These are phyloP conservation scores for Pythium rishiriense DNA, from an alignment of 352 stramenopile genomes.

Conservation along the genomic window DNA sequence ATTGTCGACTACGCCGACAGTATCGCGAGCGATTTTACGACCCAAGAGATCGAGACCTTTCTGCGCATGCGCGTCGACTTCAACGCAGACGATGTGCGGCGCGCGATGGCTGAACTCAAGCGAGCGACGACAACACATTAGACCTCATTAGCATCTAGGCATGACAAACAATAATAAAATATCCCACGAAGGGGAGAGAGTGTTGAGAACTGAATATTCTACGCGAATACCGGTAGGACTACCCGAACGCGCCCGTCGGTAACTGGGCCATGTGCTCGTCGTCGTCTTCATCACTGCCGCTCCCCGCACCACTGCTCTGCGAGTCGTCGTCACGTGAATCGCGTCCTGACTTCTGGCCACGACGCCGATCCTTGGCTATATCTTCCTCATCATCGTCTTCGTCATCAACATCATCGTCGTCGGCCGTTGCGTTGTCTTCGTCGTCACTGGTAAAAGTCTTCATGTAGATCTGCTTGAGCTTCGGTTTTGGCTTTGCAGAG, in stretches of 20 bases:
- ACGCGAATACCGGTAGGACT: background rate
- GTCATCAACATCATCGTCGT: constrained; percentile 12
- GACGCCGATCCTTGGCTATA: background rate
- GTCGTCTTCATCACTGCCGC: constrained; percentile 56
- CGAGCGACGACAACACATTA: constrained; percentile 1
- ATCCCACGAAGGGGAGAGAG: background rate
- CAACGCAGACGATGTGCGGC: constrained; percentile 45
- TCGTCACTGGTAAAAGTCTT: constrained; percentile 4
- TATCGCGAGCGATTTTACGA: constrained; percentile 46
- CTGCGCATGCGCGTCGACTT: constrained; percentile 78
- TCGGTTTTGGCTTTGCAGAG: background rate
- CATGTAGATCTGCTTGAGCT: constrained; percentile 10
- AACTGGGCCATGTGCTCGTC: constrained; percentile 65
- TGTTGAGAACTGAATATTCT: background rate
- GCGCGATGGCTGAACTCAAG: constrained; percentile 30
- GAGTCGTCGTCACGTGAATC: constrained; percentile 38
- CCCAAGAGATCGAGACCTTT: constrained; percentile 51
- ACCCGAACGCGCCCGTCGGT: constrained; percentile 61
- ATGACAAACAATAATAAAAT: background rate
- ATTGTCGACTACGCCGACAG: constrained; percentile 67
- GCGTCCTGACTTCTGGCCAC: constrained; percentile 1
- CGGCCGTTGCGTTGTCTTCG: constrained; percentile 14
- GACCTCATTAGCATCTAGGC: background rate
- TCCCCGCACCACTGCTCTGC: constrained; percentile 38
- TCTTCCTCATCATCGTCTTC: constrained; percentile 31